These are phyloP conservation scores for Tremella fuciformis DNA, from an alignment of 768 basidiomycete species.

Conservation along the genomic window DNA sequence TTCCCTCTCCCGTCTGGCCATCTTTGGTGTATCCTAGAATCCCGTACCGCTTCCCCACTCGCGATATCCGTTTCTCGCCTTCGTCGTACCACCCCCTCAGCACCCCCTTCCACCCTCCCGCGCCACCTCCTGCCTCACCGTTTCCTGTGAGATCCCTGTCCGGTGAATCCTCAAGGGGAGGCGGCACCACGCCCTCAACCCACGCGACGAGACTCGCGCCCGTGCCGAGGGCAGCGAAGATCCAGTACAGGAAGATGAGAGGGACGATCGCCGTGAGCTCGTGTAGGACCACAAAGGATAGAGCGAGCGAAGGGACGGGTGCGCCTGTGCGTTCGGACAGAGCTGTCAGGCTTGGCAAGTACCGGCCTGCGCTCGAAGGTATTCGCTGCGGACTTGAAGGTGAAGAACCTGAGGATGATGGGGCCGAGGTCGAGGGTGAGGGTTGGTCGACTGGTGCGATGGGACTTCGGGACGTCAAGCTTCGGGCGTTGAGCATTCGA, in stretches of 20 bases:
- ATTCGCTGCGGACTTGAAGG: too few relatives aligned
- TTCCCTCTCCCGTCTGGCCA: background rate
- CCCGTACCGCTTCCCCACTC: constrained; percentile 74
- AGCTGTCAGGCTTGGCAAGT: constrained; percentile 59
- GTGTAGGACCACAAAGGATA: constrained; percentile 80
- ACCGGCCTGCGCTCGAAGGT: constrained; percentile 3
- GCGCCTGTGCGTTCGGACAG: constrained; percentile 69
- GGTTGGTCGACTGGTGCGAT: background rate
- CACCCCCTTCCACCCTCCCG: constrained; percentile 45
- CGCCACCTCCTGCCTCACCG: constrained; percentile 1
- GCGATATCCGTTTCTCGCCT: constrained; percentile 67
- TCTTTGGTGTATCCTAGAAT: constrained; percentile 63
- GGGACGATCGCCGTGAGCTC: constrained; percentile 79
- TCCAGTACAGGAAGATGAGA: constrained; percentile 69
- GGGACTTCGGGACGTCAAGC: background rate
- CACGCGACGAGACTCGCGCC: constrained; percentile 64
- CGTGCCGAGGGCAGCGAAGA: constrained; percentile 63
- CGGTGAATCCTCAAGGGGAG: background rate
- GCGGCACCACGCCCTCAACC: constrained; percentile 9
- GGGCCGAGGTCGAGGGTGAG: background rate
- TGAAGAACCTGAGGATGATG: too few relatives aligned
- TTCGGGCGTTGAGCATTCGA: background rate
- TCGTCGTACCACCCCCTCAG: constrained; percentile 68
- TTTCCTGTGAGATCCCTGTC: background rate
- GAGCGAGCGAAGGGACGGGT: constrained; percentile 68